Conservation (phyloP, 495 filamentous ascomycete genomes). For the Podospora pseudocomata region DNA sequence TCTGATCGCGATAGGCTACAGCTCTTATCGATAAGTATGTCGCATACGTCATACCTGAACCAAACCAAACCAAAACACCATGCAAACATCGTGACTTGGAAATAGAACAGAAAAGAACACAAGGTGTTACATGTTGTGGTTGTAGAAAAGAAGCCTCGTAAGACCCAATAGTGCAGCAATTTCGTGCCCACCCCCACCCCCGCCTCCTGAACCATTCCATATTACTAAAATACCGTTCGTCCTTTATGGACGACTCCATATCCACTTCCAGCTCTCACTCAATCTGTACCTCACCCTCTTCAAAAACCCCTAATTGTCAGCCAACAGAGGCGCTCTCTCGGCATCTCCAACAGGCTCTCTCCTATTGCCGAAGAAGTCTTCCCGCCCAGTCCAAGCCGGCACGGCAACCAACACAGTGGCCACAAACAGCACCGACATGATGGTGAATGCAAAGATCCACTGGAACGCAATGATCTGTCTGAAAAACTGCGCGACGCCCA, state of each 20-base stretch:
- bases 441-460: constrained; percentile 86
- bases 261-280: not conserved
- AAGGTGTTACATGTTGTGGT: not conserved
- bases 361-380: constrained; percentile 31
- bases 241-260: not conserved
- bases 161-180: not conserved
- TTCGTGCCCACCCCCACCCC: not conserved
- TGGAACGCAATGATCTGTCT: constrained; percentile 70
- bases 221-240: not conserved
- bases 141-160: not conserved
- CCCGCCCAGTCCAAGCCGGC: constrained; percentile 58
- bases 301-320: constrained; percentile 29
- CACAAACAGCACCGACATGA: constrained; percentile 71
- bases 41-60: not conserved
- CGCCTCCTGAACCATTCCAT: not conserved
- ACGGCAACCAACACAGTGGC: constrained; percentile 59
- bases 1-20: not conserved
- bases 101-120: not conserved
- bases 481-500: constrained; percentile 72
- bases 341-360: constrained; percentile 34
- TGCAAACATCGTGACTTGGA: not conserved
- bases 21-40: not conserved
- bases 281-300: not conserved
- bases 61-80: not conserved
- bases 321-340: constrained; percentile 52